Base-by-base conservation (phyloP, 768 basidiomycete species). In the Boletus sp. region DNA sequence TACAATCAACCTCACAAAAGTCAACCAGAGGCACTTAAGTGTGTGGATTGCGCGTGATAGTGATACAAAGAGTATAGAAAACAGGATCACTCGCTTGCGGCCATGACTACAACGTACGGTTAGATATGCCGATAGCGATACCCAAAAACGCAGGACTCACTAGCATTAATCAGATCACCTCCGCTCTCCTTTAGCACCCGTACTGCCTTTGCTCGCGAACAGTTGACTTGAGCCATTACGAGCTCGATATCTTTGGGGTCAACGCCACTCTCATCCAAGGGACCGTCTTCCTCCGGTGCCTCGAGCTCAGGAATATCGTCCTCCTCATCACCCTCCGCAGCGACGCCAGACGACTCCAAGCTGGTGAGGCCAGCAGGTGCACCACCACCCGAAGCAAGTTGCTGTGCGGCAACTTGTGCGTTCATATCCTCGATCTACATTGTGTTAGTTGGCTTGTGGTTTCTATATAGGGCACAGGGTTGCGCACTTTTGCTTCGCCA, bases 161-260 rank as follows among this genome's bases (percentile, higher is more conserved):
- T 96, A 58, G 94, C 95, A 75, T 94, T 95, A 79, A 97, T 95
- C 73, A 98, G 73, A 77, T 98, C 95, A 39, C 94, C 94, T 50
- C 89, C 88, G 64, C 86, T 92, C 66, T 94, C 92, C 78, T 92
- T 94, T 72, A 98, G 76, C 61, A 84, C 94, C 56, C 86, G 83
- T 42, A 94, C 90, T 39, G 96, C 97, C 73, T 95, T 97, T 41
- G 91, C 92, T 60, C 94, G 86, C 48, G 92, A 85, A 75, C 93
- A 96, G 69, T 82, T 86, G 61, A 94, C 92, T 78, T 94, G 83
- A 35, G 80, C 78, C 81, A 98, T 93, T 52, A 99, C 92, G 54
- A 97, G 84, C 58, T 96, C 94, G 62, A 97, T 92, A 71, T 99
- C 97, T 74, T 94, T 94, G 47, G 90, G 82, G 63, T 97, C 94